Percentiles rank a stretch among this genome's conserved stretches.
These are phyloP conservation scores for Rhodotorula sp. DNA, from an alignment of 1,284 basidiomycete genomes.

Conservation along the genomic window DNA sequence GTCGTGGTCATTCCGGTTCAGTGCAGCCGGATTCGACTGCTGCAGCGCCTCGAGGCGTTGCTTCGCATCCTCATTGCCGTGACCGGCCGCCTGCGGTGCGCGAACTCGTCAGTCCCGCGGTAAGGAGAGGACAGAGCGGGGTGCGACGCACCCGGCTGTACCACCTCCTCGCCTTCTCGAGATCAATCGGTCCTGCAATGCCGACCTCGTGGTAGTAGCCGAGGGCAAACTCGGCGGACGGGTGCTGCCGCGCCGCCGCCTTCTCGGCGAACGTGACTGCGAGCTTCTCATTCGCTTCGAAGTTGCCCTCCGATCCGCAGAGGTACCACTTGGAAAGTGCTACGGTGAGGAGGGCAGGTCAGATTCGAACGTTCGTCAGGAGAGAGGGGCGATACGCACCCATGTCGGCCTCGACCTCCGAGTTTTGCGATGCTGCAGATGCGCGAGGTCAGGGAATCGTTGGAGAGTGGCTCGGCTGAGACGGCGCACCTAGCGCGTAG, in stretches of 20 bases:
- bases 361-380: too few relatives aligned
- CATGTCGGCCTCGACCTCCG: slow-evolving; percentile 92
- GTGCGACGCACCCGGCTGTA: slow-evolving; percentile 52
- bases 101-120: background rate
- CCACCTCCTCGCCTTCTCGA: slow-evolving; percentile 69
- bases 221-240: slow-evolving; percentile 89
- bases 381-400: slow-evolving; percentile 47
- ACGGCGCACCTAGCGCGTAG: slow-evolving; percentile 60
- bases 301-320: slow-evolving; percentile 75
- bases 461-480: too few relatives aligned
- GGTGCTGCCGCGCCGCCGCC: slow-evolving; percentile 74
- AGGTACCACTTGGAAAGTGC: slow-evolving; percentile 46
- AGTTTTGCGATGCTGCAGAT: slow-evolving; percentile 70
- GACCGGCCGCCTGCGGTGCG: slow-evolving; percentile 63
- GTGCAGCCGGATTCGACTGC: slow-evolving; percentile 60
- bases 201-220: slow-evolving; percentile 83
- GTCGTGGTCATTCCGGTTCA: slow-evolving; percentile 80
- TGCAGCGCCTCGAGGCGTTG: slow-evolving; percentile 72
- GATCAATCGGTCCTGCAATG: slow-evolving; percentile 61
- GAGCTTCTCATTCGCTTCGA: slow-evolving; percentile 85
- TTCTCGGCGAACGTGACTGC: slow-evolving; percentile 91
- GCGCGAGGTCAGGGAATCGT: background rate
- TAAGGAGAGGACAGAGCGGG: background rate
- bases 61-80: slow-evolving; percentile 76
- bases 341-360: background rate